phyloP scores from a whole-genome alignment of 2,329 filamentous ascomycete species.

The Corinectria fuckeliana region DNA sequence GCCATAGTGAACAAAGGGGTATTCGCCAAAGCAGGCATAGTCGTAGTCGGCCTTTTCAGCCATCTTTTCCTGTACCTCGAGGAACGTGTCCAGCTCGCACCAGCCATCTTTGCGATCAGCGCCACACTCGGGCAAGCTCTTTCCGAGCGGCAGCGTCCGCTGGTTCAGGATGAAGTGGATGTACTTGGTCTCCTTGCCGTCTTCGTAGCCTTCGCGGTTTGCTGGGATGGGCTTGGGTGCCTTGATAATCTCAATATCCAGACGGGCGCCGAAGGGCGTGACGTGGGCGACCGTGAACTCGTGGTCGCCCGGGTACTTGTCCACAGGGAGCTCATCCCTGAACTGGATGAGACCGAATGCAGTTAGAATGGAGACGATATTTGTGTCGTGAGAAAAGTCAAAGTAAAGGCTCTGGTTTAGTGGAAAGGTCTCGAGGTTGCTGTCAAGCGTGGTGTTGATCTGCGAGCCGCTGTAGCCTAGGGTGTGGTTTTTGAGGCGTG shows the following conservation, averaged over 20 bases:
- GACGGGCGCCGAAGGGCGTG: conserved; percentile 73
- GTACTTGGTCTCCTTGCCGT: conserved; percentile 67
- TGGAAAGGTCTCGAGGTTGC: conserved; percentile 72
- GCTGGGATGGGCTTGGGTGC: conserved; percentile 68
- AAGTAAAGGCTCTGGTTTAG: conserved; percentile 76
- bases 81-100: conserved; percentile 75
- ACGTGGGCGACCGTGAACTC: conserved; percentile 71
- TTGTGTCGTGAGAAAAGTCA: conserved; percentile 81
- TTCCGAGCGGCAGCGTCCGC: conserved; percentile 72
- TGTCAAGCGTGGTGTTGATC: conserved; percentile 75
- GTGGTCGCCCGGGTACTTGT: conserved; percentile 61
- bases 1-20: conserved; percentile 45
- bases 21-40: conserved; percentile 69
- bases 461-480: conserved; percentile 64
- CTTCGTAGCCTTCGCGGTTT: conserved; percentile 59
- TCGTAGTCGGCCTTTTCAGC: conserved; percentile 66
- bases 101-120: conserved; percentile 71
- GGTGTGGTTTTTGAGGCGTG: conserved; percentile 72
- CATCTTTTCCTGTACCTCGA: conserved; percentile 67
- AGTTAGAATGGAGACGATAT: conserved; percentile 72
- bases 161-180: conserved; percentile 79
- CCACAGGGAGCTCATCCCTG: conserved; percentile 61
- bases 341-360: conserved; percentile 79
- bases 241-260: conserved; percentile 77
- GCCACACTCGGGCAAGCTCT: conserved; percentile 70